Evolutionary conservation across 768 basidiomycete species (phyloP).

Genomic region (Termitomyces sp.): DNA sequence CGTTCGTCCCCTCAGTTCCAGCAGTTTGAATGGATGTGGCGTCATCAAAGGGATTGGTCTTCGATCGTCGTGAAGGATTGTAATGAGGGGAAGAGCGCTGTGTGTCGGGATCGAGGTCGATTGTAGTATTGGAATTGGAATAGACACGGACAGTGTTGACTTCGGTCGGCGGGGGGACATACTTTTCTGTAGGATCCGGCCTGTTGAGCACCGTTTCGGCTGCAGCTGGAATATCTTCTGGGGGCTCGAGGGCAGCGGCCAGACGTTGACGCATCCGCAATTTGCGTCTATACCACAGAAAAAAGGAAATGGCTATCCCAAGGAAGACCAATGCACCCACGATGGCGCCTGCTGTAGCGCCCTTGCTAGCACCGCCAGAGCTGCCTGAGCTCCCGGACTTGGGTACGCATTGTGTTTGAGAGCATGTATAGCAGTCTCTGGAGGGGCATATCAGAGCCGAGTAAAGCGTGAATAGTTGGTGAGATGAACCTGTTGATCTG

Average conservation of each 20-base stretch:
- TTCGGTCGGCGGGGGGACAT: conserved; percentile 28
- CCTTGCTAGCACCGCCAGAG: conserved; percentile 51
- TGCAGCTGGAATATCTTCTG: conserved; percentile 64
- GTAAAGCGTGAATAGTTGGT: neutral
- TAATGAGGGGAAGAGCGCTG: conserved; percentile 29
- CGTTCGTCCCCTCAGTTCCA: conserved; percentile 77
- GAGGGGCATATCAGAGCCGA: conserved; percentile 2
- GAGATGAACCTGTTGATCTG: conserved; percentile 52
- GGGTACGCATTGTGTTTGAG: conserved; percentile 47
- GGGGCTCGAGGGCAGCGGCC: conserved; percentile 33
- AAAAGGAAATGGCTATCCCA: conserved; percentile 43
- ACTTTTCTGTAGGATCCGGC: conserved; percentile 78
- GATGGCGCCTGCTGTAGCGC: conserved; percentile 73
- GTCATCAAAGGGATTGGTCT: conserved; percentile 75
- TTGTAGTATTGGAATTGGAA: conserved; percentile 43
- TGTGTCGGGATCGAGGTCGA: conserved; percentile 57
- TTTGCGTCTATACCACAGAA: conserved; percentile 65
- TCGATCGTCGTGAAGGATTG: conserved; percentile 26
- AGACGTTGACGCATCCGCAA: conserved; percentile 36
- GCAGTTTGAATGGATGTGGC: conserved; percentile 78
- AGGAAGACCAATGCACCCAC: conserved; percentile 62
- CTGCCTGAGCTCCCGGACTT: conserved; percentile 19
- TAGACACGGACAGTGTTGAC: conserved; percentile 46
- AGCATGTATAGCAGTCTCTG: conserved; percentile 61
- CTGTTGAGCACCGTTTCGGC: conserved; percentile 77